Conservation (phyloP, 148 eudicot species). For the Linanthus parryae region DNA sequence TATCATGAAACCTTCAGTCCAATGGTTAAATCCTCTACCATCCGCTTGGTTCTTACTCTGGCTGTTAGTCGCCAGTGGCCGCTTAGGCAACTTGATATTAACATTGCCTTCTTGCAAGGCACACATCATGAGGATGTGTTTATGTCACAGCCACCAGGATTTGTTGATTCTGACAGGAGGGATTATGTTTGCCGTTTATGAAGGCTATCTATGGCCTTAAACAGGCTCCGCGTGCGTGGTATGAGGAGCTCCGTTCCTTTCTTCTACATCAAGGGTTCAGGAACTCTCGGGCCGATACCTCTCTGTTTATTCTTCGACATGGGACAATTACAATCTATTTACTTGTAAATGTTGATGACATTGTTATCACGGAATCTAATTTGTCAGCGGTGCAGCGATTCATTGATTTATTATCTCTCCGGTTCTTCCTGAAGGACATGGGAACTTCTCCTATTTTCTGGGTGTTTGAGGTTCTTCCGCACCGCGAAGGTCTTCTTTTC, state of each 20-base stretch:
- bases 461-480: background rate
- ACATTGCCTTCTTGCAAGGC: slow-evolving; percentile 1
- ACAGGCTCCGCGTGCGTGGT: background rate
- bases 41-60: background rate
- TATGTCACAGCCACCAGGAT: background rate
- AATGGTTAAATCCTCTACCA: background rate
- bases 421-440: background rate
- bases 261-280: background rate
- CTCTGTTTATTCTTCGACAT: background rate
- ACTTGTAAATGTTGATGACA: background rate
- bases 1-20: background rate
- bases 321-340: background rate
- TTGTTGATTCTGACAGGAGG: background rate
- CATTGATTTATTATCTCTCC: background rate
- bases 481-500: background rate
- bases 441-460: background rate
- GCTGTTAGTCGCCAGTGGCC: background rate
- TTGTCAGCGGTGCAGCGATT: background rate
- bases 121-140: background rate
- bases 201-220: background rate
- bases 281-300: background rate
- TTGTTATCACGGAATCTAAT: background rate
- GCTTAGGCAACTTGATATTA: background rate
- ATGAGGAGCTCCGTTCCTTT: background rate
- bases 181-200: background rate